Conservation (phyloP, 1,284 basidiomycete genomes). For the Ganoderma sinense region DNA sequence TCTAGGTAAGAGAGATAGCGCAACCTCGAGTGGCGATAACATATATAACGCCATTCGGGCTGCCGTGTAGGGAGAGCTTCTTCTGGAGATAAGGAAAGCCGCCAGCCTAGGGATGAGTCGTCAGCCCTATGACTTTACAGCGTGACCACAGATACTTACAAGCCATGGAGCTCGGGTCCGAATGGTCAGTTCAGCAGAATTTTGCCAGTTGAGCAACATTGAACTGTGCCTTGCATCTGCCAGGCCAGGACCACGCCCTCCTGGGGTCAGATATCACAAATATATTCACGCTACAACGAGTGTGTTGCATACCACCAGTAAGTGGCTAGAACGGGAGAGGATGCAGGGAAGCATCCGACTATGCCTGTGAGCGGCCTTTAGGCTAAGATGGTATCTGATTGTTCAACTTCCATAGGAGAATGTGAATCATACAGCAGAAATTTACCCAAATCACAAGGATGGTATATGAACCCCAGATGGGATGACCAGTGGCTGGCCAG, state of each 20-base stretch:
- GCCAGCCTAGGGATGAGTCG: background rate
- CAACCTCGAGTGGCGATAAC: background rate
- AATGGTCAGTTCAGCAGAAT: background rate
- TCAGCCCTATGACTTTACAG: background rate
- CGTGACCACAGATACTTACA: background rate
- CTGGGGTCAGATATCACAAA: background rate
- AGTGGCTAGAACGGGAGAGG: background rate
- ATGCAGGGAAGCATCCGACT: background rate
- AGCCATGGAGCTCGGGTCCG: background rate
- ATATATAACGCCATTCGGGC: background rate
- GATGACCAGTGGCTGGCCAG: background rate
- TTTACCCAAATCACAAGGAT: background rate
- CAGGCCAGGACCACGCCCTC: background rate
- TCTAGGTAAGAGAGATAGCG: background rate
- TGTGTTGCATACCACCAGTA: background rate
- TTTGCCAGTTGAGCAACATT: background rate
- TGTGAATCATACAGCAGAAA: conserved; percentile 14
- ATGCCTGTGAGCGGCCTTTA: conserved; percentile 7
- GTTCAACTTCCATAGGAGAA: conserved; percentile 22
- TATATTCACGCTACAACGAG: conserved; percentile 1
- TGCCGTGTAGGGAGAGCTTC: background rate
- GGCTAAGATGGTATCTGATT: conserved; percentile 14
- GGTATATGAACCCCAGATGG: background rate
- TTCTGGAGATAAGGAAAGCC: background rate
- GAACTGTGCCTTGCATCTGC: too few species aligned